Base-by-base conservation (phyloP, 441 rosid species). In the Populus hybrid region DNA sequence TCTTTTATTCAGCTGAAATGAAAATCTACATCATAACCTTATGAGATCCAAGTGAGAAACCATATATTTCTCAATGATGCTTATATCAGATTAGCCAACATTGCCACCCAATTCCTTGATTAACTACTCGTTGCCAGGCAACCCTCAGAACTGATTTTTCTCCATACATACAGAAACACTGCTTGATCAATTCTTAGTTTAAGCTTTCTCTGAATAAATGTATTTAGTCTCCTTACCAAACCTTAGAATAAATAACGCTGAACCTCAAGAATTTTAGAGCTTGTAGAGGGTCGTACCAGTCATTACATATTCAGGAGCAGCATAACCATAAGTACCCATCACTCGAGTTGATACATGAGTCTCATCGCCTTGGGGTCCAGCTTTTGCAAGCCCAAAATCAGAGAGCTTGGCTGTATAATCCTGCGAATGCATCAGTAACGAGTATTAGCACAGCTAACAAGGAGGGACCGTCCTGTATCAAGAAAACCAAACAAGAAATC, bases 301-400 rank as follows among this genome's bases (percentile, higher is more conserved):
- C 98, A 94, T 96, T 30, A 30, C 32, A 30, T 30, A 30, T 30
- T 30, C 32, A 30, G 32, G 32, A 30, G 32, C 32, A 30, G 98
- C 98, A 90, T 96, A 94, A 77, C 99, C 99, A 84, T 94, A 93
- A 40, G 98, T 94, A 50, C 99, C 99, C 98, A 96, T 96, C 26
- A 94, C 98, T 77, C 98, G 88, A 84, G 98, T 96, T 69, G 98
- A 96, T 63, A 94, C 98, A 73, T 96, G 98, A 70, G 97, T 93
- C 88, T 94, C 95, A 74, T 96, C 99, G 59, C 98, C 99, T 77
- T 89, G 98, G 64, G 98, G 98, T 12, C 99, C 98, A 85, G 96
- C 98, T 89, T 94, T 96, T 74, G 99, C 98, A 77, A 97, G 97
- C 73, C 99, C 99, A 74, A 96, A 96, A 87, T 96, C 98, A 66